Evolutionary conservation across 2,329 filamentous ascomycete genomes (phyloP), one percentile per base, ranked within the genome.

Genomic region (Colletotrichum scovillei): DNA sequence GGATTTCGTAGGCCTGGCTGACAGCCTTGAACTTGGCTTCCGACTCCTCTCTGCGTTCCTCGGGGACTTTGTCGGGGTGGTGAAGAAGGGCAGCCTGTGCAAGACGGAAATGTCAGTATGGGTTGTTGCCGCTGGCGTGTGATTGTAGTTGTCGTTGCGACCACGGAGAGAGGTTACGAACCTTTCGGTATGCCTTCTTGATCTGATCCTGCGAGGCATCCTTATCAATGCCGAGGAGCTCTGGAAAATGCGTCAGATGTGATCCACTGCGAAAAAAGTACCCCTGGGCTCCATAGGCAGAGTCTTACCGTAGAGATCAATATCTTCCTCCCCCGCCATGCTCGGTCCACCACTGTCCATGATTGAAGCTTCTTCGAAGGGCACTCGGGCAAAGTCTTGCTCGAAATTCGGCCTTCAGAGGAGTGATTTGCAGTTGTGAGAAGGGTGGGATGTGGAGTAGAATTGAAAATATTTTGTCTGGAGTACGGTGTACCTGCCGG

Each of bases 181-280:
- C 95, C 90, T 97, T 98, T 85, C 96, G 93, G 86, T 98, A 98
- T 74, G 95, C 95, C 85, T 98, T 98, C 83, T 97, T 97, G 84
- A 98, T 93, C 79, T 98, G 94, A 69, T 93, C 90, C 79, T 93
- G 92, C 74, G 88, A 92, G 65, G 95, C 94, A 74, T 86, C 86
- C 81, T 89, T 93, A 65, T 92, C 87, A 78, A 98, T 89, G 73
- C 91, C 93, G 75, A 98, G 91, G 78, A 98, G 88, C 85, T 92
- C 95, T 97, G 80, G 55, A 67, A 49, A 49, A 76, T 73, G 74
- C 68, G 72, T 75, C 68, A 75, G 72, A 67, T 22, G 57, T 58
- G 74, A 75, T 75, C 74, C 74, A 75, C 74, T 49, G 32, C 65
- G 30, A 63, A 72, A 72, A 53, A 59, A 66, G 59, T 67, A 72